A percentile compares a stretch with the other conserved stretches of the same genome.
Evolutionary conservation across 352 stramenopile species (phyloP).

Genomic region (Elongisporangium undulatum): DNA sequence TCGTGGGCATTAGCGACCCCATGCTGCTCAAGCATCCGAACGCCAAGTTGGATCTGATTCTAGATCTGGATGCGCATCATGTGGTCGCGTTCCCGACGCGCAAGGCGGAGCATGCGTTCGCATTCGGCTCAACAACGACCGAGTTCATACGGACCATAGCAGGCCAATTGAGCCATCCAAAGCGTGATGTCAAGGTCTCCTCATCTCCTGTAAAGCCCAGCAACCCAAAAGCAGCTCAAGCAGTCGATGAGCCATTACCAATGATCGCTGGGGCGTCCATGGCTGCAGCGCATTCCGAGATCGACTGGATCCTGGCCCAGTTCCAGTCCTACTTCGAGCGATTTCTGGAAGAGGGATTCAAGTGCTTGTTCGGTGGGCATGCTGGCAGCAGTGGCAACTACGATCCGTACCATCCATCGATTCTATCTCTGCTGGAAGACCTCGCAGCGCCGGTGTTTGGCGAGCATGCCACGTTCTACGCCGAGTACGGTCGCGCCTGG

Average conservation of each 20-base stretch:
- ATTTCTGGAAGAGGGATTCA: slow-evolving; percentile 38
- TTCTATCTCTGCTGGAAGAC: slow-evolving; percentile 51
- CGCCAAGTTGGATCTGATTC: slow-evolving; percentile 46
- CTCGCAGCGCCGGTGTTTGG: slow-evolving; percentile 39
- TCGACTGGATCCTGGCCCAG: slow-evolving; percentile 55
- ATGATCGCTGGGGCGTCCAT: slow-evolving; percentile 7
- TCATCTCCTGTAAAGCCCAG: neutral
- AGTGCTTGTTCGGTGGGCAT: slow-evolving; percentile 13
- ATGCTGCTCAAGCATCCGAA: slow-evolving; percentile 46
- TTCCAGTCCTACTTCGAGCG: slow-evolving; percentile 65
- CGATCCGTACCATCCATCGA: slow-evolving; percentile 35
- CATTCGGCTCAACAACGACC: slow-evolving; percentile 34
- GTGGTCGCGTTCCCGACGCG: slow-evolving; percentile 46
- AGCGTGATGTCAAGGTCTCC: neutral
- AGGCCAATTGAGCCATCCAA: slow-evolving; percentile 3
- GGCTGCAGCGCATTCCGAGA: slow-evolving; percentile 27
- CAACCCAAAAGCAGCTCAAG: neutral
- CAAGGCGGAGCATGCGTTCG: slow-evolving; percentile 48
- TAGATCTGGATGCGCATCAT: slow-evolving; percentile 54
- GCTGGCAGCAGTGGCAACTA: slow-evolving; percentile 8
- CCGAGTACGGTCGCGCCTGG: slow-evolving; percentile 59
- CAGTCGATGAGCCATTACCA: neutral
- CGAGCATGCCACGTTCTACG: slow-evolving; percentile 36
- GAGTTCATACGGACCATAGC: slow-evolving; percentile 25
- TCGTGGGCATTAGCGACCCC: slow-evolving; percentile 50